These are phyloP conservation scores for Suhomyces ambrosiae DNA, from an alignment of 1,139 yeast species.

Conservation along the genomic window DNA sequence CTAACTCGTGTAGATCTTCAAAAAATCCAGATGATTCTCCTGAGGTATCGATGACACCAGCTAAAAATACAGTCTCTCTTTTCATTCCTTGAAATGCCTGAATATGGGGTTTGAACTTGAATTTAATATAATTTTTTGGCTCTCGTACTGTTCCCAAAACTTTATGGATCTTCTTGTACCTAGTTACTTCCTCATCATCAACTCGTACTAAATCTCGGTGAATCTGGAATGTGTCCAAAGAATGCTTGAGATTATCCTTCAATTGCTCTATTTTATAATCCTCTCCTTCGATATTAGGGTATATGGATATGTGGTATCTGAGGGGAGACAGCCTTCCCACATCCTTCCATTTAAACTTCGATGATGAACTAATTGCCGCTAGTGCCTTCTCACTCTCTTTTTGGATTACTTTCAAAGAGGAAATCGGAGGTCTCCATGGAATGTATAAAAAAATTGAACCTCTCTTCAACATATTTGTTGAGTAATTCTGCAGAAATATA, in stretches of 20 bases:
- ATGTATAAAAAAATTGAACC: slow-evolving; percentile 17
- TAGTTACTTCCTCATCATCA: slow-evolving; percentile 10
- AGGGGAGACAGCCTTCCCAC: slow-evolving; percentile 5
- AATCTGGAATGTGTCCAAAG: slow-evolving; percentile 11
- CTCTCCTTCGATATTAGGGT: slow-evolving; percentile 19
- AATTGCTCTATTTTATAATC: slow-evolving; percentile 16
- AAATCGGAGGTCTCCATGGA: slow-evolving; percentile 22
- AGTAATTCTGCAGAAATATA: slow-evolving; percentile 19
- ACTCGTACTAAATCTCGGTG: slow-evolving; percentile 6
- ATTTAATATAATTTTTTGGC: slow-evolving; percentile 9
- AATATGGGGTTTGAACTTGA: slow-evolving; percentile 13
- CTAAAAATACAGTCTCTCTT: slow-evolving; percentile 13
- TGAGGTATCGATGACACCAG: slow-evolving; percentile 12
- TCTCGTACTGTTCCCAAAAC: slow-evolving; percentile 10
- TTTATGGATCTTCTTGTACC: slow-evolving; percentile 7
- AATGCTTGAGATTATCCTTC: slow-evolving; percentile 11
- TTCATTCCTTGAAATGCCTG: slow-evolving; percentile 8
- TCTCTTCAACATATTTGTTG: slow-evolving; percentile 13
- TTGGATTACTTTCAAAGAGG: slow-evolving; percentile 6
- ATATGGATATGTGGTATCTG: slow-evolving; percentile 21
- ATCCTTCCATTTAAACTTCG: slow-evolving; percentile 14
- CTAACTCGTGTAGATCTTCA: slow-evolving; percentile 9
- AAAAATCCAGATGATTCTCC: slow-evolving; percentile 8
- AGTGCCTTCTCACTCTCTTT: slow-evolving; percentile 4
- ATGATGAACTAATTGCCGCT: slow-evolving; percentile 1